These are phyloP conservation scores for Kwoniella europaea DNA, from an alignment of 768 basidiomycete genomes.

Conservation along the genomic window DNA sequence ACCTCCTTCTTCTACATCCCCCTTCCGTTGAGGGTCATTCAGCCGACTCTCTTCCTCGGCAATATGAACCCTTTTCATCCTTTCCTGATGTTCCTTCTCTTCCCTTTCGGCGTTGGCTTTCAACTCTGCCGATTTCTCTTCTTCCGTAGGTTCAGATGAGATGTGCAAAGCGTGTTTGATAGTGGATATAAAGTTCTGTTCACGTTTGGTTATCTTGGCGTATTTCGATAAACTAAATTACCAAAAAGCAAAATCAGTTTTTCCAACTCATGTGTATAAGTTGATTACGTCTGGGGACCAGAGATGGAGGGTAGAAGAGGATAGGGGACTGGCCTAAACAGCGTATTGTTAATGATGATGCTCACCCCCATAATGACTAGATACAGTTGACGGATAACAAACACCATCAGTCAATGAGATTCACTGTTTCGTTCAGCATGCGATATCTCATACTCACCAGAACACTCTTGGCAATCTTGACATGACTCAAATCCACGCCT, in stretches of 20 bases:
- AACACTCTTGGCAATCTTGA: conserved; percentile 69
- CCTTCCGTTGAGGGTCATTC: conserved; percentile 10
- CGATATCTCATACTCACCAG: conserved; percentile 45
- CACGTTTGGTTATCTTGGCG: conserved; percentile 30
- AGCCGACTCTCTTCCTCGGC: conserved; percentile 19
- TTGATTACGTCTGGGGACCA: neutral
- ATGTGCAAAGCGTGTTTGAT: conserved; percentile 34
- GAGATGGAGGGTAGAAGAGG: neutral
- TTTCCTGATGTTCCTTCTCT: conserved; percentile 31
- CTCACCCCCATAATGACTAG: conserved; percentile 37
- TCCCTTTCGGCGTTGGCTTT: conserved; percentile 27
- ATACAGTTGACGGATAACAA: neutral
- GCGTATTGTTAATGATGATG: neutral
- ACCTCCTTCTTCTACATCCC: neutral
- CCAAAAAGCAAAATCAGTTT: neutral
- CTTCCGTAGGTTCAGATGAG: conserved; percentile 40
- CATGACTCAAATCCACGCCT: conserved; percentile 68
- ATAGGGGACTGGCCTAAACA: neutral
- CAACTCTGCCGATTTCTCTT: conserved; percentile 41
- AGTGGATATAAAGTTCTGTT: conserved; percentile 29
- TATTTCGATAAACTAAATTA: conserved; percentile 34
- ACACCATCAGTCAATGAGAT: neutral
- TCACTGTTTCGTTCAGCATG: neutral
- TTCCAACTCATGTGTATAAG: too few relatives aligned
- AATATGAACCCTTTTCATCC: conserved; percentile 24